These are phyloP conservation scores for Myriosclerotinia curreyana DNA, from an alignment of 2,329 filamentous ascomycete genomes.

Conservation along the genomic window DNA sequence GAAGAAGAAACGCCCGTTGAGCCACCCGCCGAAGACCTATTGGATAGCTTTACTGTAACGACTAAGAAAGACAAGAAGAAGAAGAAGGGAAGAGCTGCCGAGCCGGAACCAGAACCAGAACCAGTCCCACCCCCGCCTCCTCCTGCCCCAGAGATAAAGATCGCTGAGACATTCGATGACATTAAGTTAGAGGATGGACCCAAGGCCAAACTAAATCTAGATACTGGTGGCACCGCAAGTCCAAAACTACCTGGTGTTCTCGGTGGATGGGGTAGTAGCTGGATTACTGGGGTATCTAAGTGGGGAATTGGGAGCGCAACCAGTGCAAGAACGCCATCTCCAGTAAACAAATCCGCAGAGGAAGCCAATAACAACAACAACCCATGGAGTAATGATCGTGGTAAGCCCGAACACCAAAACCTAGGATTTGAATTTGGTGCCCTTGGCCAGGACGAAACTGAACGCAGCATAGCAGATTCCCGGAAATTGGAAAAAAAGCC, in stretches of 20 bases:
- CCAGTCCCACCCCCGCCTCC: slow-evolving; percentile 27
- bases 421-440: slow-evolving; percentile 48
- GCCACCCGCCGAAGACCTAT: not conserved
- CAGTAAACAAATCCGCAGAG: slow-evolving; percentile 40
- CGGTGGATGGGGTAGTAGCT: slow-evolving; percentile 59
- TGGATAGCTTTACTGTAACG: slow-evolving; percentile 10
- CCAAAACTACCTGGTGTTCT: slow-evolving; percentile 46
- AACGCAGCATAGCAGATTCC: slow-evolving; percentile 32
- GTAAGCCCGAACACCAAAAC: slow-evolving; percentile 54
- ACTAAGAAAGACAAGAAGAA: slow-evolving; percentile 46
- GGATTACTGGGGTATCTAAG: slow-evolving; percentile 49
- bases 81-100: slow-evolving; percentile 45
- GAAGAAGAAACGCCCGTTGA: slow-evolving; percentile 36
- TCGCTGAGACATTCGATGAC: slow-evolving; percentile 59
- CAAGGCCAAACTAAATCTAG: slow-evolving; percentile 55
- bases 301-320: slow-evolving; percentile 39
- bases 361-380: slow-evolving; percentile 42
- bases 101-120: slow-evolving; percentile 34
- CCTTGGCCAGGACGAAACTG: slow-evolving; percentile 45
- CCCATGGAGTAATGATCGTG: slow-evolving; percentile 48
- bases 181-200: slow-evolving; percentile 65
- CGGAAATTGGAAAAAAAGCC: slow-evolving; percentile 15
- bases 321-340: slow-evolving; percentile 25
- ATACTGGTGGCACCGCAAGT: slow-evolving; percentile 40
- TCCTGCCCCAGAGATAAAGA: slow-evolving; percentile 40